phyloP scores from a whole-genome alignment of 2,329 filamentous ascomycete genomes.

The Ceratocystis eucalypticola region DNA sequence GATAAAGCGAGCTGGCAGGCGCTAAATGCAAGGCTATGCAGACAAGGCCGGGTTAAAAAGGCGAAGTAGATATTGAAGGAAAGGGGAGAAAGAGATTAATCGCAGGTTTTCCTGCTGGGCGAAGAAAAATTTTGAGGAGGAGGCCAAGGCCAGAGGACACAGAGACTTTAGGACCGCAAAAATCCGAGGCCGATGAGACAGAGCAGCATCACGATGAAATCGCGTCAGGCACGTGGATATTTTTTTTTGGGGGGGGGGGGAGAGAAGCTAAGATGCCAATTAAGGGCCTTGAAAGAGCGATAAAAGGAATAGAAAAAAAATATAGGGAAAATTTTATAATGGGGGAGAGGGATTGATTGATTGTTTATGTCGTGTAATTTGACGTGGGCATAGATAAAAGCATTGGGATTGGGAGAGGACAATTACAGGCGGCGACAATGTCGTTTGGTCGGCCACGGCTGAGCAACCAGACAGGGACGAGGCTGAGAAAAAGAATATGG shows the following conservation, averaged over 20 bases:
- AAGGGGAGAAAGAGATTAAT: background rate
- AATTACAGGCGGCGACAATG: background rate
- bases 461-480: background rate
- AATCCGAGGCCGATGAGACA: background rate
- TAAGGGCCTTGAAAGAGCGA: background rate
- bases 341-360: background rate
- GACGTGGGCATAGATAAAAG: background rate
- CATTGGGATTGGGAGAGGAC: background rate
- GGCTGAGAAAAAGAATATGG: slow-evolving; percentile 6
- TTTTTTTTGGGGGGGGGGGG: background rate
- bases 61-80: background rate
- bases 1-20: background rate
- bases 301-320: background rate
- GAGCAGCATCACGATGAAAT: slow-evolving; percentile 7
- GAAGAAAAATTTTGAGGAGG: background rate
- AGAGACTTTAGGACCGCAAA: slow-evolving; percentile 2
- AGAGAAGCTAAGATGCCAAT: background rate
- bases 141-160: background rate
- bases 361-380: background rate
- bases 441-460: background rate
- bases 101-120: background rate
- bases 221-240: slow-evolving; percentile 4
- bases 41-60: background rate
- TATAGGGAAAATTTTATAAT: background rate
- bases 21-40: slow-evolving; percentile 2